phyloP scores from a whole-genome alignment of 306 rosid genomes.

The Aeschynomene evenia region DNA sequence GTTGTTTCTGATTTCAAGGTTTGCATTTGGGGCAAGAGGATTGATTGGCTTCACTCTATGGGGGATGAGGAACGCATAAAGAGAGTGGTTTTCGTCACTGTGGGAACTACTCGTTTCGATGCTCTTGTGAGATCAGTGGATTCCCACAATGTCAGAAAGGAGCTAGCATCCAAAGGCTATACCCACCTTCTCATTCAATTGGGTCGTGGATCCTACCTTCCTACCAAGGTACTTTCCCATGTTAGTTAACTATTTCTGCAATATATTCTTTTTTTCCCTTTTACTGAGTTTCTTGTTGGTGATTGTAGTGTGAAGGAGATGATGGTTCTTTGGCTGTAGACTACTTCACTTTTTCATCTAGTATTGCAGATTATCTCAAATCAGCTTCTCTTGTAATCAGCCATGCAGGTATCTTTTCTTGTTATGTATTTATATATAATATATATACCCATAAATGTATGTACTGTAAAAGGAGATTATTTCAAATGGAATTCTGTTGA shows the following conservation, averaged over 20 bases:
- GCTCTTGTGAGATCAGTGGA: conserved; percentile 69
- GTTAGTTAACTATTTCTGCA: neutral
- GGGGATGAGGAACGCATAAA: conserved; percentile 36
- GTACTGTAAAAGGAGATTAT: neutral
- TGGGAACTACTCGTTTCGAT: conserved; percentile 85
- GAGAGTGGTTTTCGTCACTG: conserved; percentile 67
- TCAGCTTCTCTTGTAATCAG: conserved; percentile 88
- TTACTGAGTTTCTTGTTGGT: neutral
- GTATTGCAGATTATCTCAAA: conserved; percentile 78
- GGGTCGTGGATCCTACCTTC: conserved; percentile 78
- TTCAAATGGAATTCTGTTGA: neutral
- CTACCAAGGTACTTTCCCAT: conserved; percentile 51
- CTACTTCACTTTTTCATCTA: conserved; percentile 80
- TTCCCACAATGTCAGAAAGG: conserved; percentile 44
- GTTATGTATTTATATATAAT: neutral
- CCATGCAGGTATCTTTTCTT: conserved; percentile 62
- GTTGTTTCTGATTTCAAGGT: too few species aligned
- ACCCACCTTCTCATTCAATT: conserved; percentile 74
- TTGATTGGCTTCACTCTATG: too few species aligned
- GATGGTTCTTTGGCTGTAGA: conserved; percentile 60
- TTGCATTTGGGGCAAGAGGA: too few species aligned
- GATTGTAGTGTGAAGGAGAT: conserved; percentile 61
- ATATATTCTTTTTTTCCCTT: conserved; percentile 1
- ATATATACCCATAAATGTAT: neutral
- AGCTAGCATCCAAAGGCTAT: conserved; percentile 60